Percentiles rank a stretch among this genome's conserved stretches.
phyloP scores from a whole-genome alignment of 2,329 filamentous ascomycete species.

The Beauveria medogensis region DNA sequence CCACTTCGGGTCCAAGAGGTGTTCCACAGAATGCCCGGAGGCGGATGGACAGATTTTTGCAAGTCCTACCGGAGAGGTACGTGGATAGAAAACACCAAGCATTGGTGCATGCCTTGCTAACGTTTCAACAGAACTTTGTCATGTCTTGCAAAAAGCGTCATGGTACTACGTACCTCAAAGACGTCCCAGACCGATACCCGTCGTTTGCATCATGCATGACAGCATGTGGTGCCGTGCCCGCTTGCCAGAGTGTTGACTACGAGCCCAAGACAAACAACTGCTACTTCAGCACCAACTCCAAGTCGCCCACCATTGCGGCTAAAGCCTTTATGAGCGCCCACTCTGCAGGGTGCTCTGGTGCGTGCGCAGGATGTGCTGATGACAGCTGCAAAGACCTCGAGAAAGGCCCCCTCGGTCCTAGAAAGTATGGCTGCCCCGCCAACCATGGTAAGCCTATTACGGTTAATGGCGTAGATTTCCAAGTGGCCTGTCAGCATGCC shows the following conservation, averaged over 20 bases:
- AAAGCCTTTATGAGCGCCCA: conserved; percentile 15
- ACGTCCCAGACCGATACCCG: neutral
- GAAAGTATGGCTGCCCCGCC: neutral
- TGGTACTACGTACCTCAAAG: conserved; percentile 12
- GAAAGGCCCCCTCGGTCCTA: neutral
- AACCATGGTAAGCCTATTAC: neutral
- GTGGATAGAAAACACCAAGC: neutral
- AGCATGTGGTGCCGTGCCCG: conserved; percentile 12
- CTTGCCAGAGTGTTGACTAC: conserved; percentile 14
- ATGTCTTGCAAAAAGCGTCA: conserved; percentile 14
- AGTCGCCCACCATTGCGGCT: conserved; percentile 12
- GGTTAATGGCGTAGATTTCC: neutral
- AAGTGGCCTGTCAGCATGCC: neutral
- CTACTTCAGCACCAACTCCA: conserved; percentile 11
- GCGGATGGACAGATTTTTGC: conserved; percentile 12
- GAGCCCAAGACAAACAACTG: conserved; percentile 13
- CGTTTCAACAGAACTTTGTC: conserved; percentile 9
- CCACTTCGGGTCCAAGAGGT: conserved; percentile 11
- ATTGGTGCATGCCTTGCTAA: neutral
- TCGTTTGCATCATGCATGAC: conserved; percentile 11
- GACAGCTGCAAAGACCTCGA: neutral
- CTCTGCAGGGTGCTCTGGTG: conserved; percentile 13
- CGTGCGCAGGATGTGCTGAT: neutral
- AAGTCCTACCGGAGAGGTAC: conserved; percentile 11
- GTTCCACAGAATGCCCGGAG: conserved; percentile 13